phyloP scores from a whole-genome alignment of 768 basidiomycete genomes.

The Tylopilus rubrobrunneus region DNA sequence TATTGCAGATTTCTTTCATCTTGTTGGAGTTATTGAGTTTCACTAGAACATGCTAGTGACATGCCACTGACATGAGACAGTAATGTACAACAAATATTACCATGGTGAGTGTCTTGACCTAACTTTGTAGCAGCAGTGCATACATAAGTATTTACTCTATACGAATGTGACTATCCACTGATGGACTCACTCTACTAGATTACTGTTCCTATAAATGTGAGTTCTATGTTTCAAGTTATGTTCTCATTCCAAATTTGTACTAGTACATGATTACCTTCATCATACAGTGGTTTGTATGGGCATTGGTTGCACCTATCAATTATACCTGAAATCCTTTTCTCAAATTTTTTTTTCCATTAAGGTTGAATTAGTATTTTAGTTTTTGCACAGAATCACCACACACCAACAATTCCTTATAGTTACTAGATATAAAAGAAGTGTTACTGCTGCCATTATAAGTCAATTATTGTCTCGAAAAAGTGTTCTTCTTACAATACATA shows the following conservation, averaged over 20 bases:
- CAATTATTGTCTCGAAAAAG: background rate
- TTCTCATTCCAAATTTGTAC: background rate
- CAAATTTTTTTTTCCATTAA: slow-evolving; percentile 16
- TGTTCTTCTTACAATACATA: background rate
- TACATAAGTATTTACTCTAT: background rate
- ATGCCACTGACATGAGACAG: background rate
- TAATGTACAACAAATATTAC: background rate
- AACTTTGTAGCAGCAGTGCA: slow-evolving; percentile 1
- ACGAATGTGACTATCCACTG: background rate
- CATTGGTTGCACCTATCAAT: background rate
- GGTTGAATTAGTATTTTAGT: slow-evolving; percentile 15
- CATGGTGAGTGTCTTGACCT: slow-evolving; percentile 8
- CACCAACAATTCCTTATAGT: background rate
- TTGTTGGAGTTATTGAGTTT: slow-evolving; percentile 2
- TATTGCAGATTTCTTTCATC: background rate
- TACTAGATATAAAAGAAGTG: background rate
- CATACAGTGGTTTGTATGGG: background rate
- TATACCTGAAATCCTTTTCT: background rate
- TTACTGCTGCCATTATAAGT: slow-evolving; percentile 1
- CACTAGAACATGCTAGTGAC: slow-evolving; percentile 2
- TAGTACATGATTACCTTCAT: background rate
- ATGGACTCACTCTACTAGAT: background rate
- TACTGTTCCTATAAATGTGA: slow-evolving; percentile 6
- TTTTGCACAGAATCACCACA: background rate
- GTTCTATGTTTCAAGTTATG: background rate